Conservation (phyloP, 352 stramenopile species). For the Peronospora belbahrii region DNA sequence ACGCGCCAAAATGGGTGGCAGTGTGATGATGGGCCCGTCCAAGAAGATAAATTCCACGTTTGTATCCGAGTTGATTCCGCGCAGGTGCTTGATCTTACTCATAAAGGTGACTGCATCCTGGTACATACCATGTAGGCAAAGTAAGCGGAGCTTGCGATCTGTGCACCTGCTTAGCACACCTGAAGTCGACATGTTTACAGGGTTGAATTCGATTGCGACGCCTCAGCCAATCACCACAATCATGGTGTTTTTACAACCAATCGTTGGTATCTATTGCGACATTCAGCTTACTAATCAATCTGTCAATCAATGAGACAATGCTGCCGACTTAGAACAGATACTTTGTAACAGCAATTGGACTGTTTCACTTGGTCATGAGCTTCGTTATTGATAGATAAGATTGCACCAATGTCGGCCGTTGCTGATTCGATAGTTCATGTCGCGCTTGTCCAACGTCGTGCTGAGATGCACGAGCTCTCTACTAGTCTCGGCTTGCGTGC, state of each 20-base stretch:
- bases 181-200: conserved; percentile 16
- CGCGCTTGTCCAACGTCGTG: no score
- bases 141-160: conserved; percentile 45
- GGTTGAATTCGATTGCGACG: neutral
- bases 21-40: conserved; percentile 63
- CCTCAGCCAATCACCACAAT: conserved; percentile 1
- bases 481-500: no score
- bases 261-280: no score
- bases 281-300: no score
- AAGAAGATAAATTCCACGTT: conserved; percentile 63
- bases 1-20: conserved; percentile 57
- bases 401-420: no score
- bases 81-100: conserved; percentile 61
- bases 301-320: no score
- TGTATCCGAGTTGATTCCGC: conserved; percentile 9
- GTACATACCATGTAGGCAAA: conserved; percentile 85
- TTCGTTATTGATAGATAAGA: no score
- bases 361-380: no score
- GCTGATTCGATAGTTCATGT: no score
- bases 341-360: no score
- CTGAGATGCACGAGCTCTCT: no score
- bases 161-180: conserved; percentile 7
- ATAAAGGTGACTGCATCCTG: conserved; percentile 63
- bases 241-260: neutral
- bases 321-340: no score